Evolutionary conservation across 2,329 filamentous ascomycete species (phyloP).

Genomic region (Xylaria hypoxylon): DNA sequence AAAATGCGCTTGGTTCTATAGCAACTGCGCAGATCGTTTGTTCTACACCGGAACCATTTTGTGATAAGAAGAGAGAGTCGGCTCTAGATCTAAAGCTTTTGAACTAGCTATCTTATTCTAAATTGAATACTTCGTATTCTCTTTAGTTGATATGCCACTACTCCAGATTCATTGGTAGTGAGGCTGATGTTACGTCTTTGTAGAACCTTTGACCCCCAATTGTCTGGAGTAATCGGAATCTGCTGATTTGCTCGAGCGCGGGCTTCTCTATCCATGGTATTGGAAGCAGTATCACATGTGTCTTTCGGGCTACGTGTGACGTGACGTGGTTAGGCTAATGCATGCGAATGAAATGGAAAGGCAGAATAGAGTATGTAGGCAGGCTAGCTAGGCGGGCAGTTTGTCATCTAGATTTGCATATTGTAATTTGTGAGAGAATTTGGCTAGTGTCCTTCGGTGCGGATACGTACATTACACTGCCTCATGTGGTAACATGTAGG

Average conservation of each 20-base stretch:
- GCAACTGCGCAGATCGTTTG: not conserved
- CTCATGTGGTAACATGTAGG: not conserved
- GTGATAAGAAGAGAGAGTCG: slow-evolving; percentile 3
- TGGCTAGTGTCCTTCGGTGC: not conserved
- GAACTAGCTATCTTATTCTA: not conserved
- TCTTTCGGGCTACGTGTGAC: not conserved
- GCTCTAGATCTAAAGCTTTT: not conserved
- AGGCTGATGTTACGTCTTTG: not conserved
- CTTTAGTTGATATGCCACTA: too few relatives aligned
- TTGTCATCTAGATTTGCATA: not conserved
- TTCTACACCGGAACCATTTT: slow-evolving; percentile 2
- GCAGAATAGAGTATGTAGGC: slow-evolving; percentile 17
- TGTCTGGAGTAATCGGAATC: not conserved
- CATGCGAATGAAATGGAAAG: not conserved
- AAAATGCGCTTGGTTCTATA: too few relatives aligned
- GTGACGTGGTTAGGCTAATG: slow-evolving; percentile 4
- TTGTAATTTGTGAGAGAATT: not conserved
- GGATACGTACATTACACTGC: slow-evolving; percentile 8
- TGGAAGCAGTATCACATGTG: not conserved
- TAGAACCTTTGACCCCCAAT: not conserved
- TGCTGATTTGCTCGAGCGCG: not conserved
- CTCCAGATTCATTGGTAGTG: not conserved
- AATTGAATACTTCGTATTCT: not conserved
- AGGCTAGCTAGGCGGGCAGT: slow-evolving; percentile 27
- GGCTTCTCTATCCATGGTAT: not conserved